Conservation (phyloP, 306 rosid genomes). For the Calophaca sinica region DNA sequence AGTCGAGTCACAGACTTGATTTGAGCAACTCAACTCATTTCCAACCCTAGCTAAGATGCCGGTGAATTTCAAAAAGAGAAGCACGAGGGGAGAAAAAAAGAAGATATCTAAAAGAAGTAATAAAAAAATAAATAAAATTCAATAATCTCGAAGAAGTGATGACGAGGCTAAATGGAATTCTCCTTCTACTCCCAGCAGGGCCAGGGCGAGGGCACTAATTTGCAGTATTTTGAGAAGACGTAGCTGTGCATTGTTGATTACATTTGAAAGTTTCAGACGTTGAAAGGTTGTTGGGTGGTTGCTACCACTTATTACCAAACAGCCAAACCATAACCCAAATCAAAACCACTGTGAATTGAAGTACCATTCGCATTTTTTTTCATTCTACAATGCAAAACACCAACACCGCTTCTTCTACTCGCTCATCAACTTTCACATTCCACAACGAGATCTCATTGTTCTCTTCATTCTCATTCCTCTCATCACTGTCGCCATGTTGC, state of each 20-base stretch:
- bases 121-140: no score
- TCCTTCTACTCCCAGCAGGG: not conserved
- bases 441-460: not conserved
- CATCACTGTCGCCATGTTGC: constrained; percentile 59
- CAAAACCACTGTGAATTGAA: not conserved
- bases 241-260: not conserved
- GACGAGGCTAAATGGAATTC: not conserved
- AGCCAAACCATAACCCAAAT: constrained; percentile 49
- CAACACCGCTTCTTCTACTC: constrained; percentile 24
- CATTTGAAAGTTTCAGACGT: constrained; percentile 40
- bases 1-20: no score
- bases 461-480: constrained; percentile 38
- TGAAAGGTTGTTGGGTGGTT: constrained; percentile 62
- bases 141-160: not conserved
- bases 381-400: constrained; percentile 46
- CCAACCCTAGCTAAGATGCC: no score
- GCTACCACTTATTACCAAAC: constrained; percentile 48
- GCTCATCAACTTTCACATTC: constrained; percentile 23
- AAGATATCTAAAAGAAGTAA: no score
- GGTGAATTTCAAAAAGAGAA: no score
- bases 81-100: no score
- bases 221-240: not conserved
- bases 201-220: not conserved
- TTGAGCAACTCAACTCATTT: no score
- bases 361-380: constrained; percentile 17